Evolutionary conservation across 78 protist genomes (phyloP), one percentile per base, ranked within the genome.

Genomic region (Anaeramoeba flamelloides): DNA sequence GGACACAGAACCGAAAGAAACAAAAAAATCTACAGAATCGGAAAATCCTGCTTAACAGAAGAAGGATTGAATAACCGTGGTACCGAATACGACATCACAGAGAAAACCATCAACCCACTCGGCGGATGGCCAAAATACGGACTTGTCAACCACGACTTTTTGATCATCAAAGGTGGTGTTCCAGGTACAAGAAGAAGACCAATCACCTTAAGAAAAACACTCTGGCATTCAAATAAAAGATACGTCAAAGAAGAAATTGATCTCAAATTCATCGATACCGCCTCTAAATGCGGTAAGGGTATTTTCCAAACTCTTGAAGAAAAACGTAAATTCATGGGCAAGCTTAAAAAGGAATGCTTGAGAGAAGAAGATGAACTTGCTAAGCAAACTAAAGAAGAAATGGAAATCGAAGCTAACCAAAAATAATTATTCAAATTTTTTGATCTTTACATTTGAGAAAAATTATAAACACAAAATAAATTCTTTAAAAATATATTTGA

Each of bases 41-140:
- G 98, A 38, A n/a, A n/a, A n/a, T n/a, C n/a, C n/a, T n/a, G n/a
- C n/a, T n/a, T n/a, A n/a, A n/a, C n/a, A n/a, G n/a, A n/a, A n/a
- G n/a, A n/a, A n/a, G n/a, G n/a, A n/a, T n/a, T n/a, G n/a, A 86
- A 87, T 87, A 87, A 88, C 82, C 99, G 94, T 84, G 79, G 91
- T 80, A 96, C 99, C 81, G 97, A 93, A 81, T 85, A 64, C 87
- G 99, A 98, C 83, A 75, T 95, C 64, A 97, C 99, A 81, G 89
- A 89, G 64, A 98, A 98, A 93, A 12, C 81, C 83, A 98, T 98
- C 94, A 96, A 94, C 87, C 99, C 99, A 53, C 84, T 98, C 92
- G 99, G 99, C 81, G 99, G 99, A 83, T 98, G 95, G 94, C 92
- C 93, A 40, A 94, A 92, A 91, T 98, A 97, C 90, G 99, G 99